Percentiles rank a stretch among this genome's conserved stretches.
These are phyloP conservation scores for Ambrosia artemisiifolia DNA, from an alignment of 129 eudicot species.

Conservation along the genomic window DNA sequence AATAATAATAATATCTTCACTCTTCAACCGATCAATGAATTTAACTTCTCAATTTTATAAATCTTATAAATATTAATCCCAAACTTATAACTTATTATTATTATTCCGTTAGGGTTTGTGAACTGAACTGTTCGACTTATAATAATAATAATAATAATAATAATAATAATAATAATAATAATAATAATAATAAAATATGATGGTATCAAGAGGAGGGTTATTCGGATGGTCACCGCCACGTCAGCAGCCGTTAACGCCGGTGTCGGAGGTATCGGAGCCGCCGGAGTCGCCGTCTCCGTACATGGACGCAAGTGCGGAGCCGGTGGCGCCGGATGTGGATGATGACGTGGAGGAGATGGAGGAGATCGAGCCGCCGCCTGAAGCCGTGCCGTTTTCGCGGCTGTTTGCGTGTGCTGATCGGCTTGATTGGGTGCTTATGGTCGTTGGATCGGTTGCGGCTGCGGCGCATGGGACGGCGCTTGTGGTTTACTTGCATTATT, in stretches of 20 bases:
- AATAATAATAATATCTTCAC: slow-evolving; percentile 1
- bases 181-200: slow-evolving; percentile 36
- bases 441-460: slow-evolving; percentile 89
- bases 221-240: slow-evolving; percentile 99
- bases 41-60: background rate
- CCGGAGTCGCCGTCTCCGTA: slow-evolving; percentile 99
- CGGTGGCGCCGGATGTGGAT: slow-evolving; percentile 60
- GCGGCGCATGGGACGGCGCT: slow-evolving; percentile 99
- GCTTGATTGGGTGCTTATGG: slow-evolving; percentile 89
- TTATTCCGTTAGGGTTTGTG: slow-evolving; percentile 21
- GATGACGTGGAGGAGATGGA: slow-evolving; percentile 78
- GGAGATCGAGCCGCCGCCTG: slow-evolving; percentile 98
- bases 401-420: slow-evolving; percentile 90
- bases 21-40: slow-evolving; percentile 29
- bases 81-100: background rate
- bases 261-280: slow-evolving; percentile 98
- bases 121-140: background rate
- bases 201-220: slow-evolving; percentile 81
- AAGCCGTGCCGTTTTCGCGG: slow-evolving; percentile 86
- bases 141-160: no score
- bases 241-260: slow-evolving; percentile 95
- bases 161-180: background rate
- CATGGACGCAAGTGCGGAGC: slow-evolving; percentile 58
- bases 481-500: slow-evolving; percentile 91
- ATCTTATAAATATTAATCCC: no score